Evolutionary conservation across 192 early-diverging fungal species (phyloP), one percentile per base, ranked within the genome.

Genomic region (Coemansia sp.): DNA sequence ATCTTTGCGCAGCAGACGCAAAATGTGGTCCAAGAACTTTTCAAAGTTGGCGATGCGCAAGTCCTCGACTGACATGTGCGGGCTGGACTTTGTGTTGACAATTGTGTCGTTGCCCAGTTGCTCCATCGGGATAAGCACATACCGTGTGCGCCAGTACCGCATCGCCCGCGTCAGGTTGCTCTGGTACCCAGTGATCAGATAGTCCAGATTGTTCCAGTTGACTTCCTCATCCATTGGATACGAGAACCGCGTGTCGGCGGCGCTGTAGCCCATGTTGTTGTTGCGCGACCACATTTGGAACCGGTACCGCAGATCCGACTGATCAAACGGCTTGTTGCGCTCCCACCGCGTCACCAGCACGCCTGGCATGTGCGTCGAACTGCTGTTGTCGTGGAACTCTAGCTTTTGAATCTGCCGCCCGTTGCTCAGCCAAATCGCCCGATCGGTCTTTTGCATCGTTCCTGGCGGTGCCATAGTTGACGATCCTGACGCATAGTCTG

Each of bases 181-280:
- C 65, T 90, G 88, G 60, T 93, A 90, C 35, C 95, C 95, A 17
- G 91, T 83, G n/a, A 97, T 88, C 24, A 95, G 76, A 56, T 90
- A 89, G 73, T 98, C 97, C 24, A 97, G 79, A 45, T 89, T 92
- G 65, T 97, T 98, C 97, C 97, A 98, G 35, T 91, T 89, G 72
- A 95, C 94, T 45, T 87, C 82, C 4, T 87, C 73, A 19, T 90
- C 63, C 10, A 73, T 73, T 14, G 97, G 89, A 73, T 98, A 97
- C 5, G 63, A 58, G 60, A 98, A 98, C 0, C 63, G 75, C 12
- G 91, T 73, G 0, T 59, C 65, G 27, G 87, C 73, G 1, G 76
- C 65, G 49, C 70, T 43, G 68, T 95, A 98, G 3, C 70, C 77
- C 14, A 67, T 52, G 43, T 82, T 75, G 64, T 90, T 79, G 67